phyloP scores from a whole-genome alignment of 768 basidiomycete genomes.

The Panus rudis region DNA sequence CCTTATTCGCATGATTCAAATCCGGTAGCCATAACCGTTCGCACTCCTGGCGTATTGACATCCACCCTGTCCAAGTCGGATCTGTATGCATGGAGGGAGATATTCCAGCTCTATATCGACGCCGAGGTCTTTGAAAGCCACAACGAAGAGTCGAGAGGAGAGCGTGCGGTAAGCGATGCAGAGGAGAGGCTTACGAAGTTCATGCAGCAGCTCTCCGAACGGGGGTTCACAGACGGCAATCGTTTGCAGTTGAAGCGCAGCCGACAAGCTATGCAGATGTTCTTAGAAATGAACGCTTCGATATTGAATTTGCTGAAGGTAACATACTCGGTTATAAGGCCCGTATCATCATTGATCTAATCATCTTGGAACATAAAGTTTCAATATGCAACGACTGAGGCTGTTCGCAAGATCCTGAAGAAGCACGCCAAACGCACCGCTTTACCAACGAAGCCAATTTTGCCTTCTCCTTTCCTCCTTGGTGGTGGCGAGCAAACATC shows the following conservation, averaged over 20 bases:
- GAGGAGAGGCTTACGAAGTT: constrained; percentile 67
- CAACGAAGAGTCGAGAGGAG: constrained; percentile 57
- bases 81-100: constrained; percentile 82
- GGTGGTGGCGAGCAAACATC: neutral
- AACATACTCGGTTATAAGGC: too few relatives aligned
- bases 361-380: constrained; percentile 39
- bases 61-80: constrained; percentile 40
- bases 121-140: constrained; percentile 77
- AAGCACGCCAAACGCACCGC: constrained; percentile 90
- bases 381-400: constrained; percentile 79
- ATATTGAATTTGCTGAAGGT: constrained; percentile 81
- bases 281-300: constrained; percentile 61
- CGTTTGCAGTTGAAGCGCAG: constrained; percentile 42
- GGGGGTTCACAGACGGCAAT: constrained; percentile 38
- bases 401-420: constrained; percentile 88
- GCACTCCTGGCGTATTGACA: constrained; percentile 3
- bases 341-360: neutral
- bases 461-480: constrained; percentile 12
- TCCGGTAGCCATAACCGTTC: constrained; percentile 17
- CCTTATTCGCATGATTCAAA: constrained; percentile 25
- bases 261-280: constrained; percentile 37
- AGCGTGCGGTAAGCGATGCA: constrained; percentile 61
- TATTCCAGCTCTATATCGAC: constrained; percentile 84
- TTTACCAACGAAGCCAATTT: constrained; percentile 50
- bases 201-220: constrained; percentile 42